Conservation (phyloP, 2,329 filamentous ascomycete species). For the Sarocladium kiliense region DNA sequence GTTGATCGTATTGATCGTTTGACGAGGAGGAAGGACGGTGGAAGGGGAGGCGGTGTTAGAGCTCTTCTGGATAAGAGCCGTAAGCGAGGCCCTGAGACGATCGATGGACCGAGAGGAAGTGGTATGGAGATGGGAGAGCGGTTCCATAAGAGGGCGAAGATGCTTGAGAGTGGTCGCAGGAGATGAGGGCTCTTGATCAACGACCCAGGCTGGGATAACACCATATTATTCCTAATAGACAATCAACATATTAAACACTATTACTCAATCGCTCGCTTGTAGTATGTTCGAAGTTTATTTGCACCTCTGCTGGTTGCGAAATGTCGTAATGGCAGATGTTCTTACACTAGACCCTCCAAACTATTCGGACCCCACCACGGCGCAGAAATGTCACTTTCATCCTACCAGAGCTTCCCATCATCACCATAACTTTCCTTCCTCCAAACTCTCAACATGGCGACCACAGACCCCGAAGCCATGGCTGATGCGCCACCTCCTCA, state of each 20-base stretch:
- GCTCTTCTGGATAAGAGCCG: conserved; percentile 76
- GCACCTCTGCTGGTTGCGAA: not conserved
- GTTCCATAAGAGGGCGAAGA: conserved; percentile 66
- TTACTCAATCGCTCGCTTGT: too few relatives aligned
- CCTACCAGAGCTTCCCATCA: not conserved
- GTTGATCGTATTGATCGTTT: conserved; percentile 81
- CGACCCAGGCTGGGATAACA: too few relatives aligned
- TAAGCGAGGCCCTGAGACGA: conserved; percentile 66
- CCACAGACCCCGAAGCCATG: not conserved
- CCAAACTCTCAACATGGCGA: not conserved
- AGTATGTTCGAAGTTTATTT: not conserved
- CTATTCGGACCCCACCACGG: not conserved
- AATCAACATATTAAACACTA: too few relatives aligned
- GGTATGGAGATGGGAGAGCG: conserved; percentile 66
- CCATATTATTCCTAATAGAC: too few relatives aligned
- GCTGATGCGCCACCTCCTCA: not conserved
- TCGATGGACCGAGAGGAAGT: conserved; percentile 64
- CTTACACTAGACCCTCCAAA: not conserved
- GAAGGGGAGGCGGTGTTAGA: conserved; percentile 48
- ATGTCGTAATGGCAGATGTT: not conserved
- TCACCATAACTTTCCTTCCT: not conserved
- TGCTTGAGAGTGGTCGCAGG: conserved; percentile 40
- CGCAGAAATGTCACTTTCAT: conserved; percentile 4
- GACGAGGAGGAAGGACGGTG: conserved; percentile 62
- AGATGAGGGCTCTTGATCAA: too few relatives aligned